Base-by-base conservation (phyloP, 352 stramenopile species). In the Thalassiosira mediterranea region DNA sequence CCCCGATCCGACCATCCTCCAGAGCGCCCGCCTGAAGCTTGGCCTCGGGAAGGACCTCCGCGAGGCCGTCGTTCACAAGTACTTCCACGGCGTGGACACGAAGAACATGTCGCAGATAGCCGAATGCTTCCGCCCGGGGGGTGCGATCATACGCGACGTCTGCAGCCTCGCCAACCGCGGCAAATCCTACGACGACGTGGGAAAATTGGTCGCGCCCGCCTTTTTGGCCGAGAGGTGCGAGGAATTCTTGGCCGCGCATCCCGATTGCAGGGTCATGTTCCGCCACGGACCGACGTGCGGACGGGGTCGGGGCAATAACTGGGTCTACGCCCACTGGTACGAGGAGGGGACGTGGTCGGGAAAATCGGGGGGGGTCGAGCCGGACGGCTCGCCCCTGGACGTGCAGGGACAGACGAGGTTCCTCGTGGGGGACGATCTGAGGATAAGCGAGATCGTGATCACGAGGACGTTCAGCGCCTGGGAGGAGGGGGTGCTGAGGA, bases 391-490 rank as follows among this genome's bases (percentile, higher is more conserved):
- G 4, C 68, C 68, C 1, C 40, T 77, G 26, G 58, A 13, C 32
- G 68, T 77, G 8, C 57, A 77, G 40, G 59, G 68, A 25, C 68
- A 77, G 48, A 77, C 68, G n/a, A 15, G 68, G 46, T 77, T 77
- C 46, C 44, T 21, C 34, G 68, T 77, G 25, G 52, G 57, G 1
- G 66, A 81, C 31, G 59, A 79, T 49, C 57, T 82, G 28, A 72
- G 72, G 53, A 89, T 89, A 53, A 44, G 54, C 29, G 61, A 85
- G 54, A 78, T 89, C 37, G 75, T 89, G 4, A 82, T 87, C 26
- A 87, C 79, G 4, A 40, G 81, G 49, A 89, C 81, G n/a, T 87
- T 87, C 61, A 85, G 64, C 17, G 46, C 73, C 17, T 87, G 81
- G 81, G 81, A 87, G 71, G 72, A 84, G 34, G 42, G 32, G 26